Conservation (phyloP, 129 eudicot genomes). For the Deinandra increscens region DNA sequence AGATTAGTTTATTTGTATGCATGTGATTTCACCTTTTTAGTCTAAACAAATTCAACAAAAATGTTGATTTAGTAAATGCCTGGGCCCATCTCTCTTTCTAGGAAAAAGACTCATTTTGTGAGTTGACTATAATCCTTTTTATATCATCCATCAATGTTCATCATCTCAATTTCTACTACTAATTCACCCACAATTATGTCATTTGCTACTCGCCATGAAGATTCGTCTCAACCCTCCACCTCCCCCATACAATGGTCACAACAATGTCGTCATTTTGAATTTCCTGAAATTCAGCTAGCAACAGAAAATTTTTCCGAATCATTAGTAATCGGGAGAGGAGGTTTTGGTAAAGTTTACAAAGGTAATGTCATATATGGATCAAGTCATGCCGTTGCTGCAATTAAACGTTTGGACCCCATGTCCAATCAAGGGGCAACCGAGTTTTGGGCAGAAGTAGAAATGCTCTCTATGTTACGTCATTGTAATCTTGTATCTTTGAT, state of each 20-base stretch:
- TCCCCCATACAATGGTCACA: not conserved
- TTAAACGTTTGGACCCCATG: constrained; percentile 17
- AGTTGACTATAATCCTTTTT: not conserved
- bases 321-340: constrained; percentile 22
- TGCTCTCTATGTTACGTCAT: constrained; percentile 28
- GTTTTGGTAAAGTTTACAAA: constrained; percentile 26
- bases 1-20: too few relatives aligned
- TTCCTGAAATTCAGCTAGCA: constrained; percentile 8
- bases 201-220: not conserved
- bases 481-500: constrained; percentile 28
- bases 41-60: not conserved
- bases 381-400: not conserved
- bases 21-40: too few relatives aligned
- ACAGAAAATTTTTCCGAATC: constrained; percentile 22
- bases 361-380: not conserved
- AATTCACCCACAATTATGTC: not conserved
- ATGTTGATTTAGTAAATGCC: not conserved
- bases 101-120: not conserved
- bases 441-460: constrained; percentile 34
- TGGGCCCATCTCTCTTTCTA: constrained; percentile 6
- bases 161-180: not conserved
- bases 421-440: constrained; percentile 26
- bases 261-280: constrained; percentile 11
- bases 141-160: constrained; percentile 4
- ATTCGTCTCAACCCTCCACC: not conserved